Percentiles rank a stretch among this genome's conserved stretches.
These are phyloP conservation scores for Nephelium lappaceum DNA, from an alignment of 345 rosid species.

Conservation along the genomic window DNA sequence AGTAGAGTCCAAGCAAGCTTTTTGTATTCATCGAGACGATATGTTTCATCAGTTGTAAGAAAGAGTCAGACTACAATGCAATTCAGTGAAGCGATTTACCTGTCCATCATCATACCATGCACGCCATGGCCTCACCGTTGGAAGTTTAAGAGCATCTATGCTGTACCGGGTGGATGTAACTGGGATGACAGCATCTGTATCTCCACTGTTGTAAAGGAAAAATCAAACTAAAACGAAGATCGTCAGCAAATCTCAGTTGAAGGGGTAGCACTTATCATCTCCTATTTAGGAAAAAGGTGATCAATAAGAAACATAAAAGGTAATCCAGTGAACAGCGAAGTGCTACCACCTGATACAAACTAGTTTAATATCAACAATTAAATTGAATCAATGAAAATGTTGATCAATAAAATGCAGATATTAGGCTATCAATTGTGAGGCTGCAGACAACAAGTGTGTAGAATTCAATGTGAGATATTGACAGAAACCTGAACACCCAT, in stretches of 20 bases:
- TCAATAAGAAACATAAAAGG: background rate
- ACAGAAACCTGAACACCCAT: conserved; percentile 88
- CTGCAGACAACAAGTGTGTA: background rate
- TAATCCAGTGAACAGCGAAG: background rate
- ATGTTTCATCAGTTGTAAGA: background rate
- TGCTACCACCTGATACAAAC: background rate
- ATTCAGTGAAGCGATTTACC: conserved; percentile 39
- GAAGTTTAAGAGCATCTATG: conserved; percentile 78
- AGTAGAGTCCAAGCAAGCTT: background rate
- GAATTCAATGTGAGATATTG: background rate
- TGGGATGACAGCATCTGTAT: conserved; percentile 88
- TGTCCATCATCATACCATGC: conserved; percentile 88
- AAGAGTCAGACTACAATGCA: background rate
- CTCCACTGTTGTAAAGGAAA: conserved; percentile 55
- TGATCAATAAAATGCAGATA: background rate
- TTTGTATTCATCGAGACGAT: background rate
- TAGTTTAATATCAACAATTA: background rate
- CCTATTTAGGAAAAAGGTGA: background rate
- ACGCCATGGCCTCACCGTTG: conserved; percentile 61
- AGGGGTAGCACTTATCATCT: background rate
- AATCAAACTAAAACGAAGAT: conserved; percentile 3
- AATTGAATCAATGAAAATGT: background rate
- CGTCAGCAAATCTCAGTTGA: conserved; percentile 1
- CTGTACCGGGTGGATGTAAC: conserved; percentile 88
- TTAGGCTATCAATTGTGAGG: background rate